Conservation (phyloP, 768 basidiomycete species). For the Psilocybe subaeruginosa region DNA sequence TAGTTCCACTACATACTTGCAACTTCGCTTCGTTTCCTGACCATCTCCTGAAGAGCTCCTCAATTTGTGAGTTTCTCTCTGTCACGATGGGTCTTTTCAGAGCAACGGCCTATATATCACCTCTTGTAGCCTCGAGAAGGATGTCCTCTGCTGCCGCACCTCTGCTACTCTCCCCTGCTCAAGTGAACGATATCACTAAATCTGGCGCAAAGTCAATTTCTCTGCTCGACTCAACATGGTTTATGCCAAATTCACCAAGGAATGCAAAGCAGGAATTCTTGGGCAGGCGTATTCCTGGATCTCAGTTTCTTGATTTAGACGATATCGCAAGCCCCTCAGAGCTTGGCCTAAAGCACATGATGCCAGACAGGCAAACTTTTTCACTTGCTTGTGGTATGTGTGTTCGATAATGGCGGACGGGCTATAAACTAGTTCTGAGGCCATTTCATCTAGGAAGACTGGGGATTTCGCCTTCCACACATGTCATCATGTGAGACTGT, state of each 20-base stretch:
- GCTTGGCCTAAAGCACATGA: constrained; percentile 92
- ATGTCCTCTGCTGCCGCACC: constrained; percentile 48
- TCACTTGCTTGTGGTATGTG: constrained; percentile 78
- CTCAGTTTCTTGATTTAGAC: constrained; percentile 82
- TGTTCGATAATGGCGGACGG: neutral
- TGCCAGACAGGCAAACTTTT: constrained; percentile 76
- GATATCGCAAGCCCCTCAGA: constrained; percentile 73
- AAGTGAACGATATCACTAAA: constrained; percentile 42
- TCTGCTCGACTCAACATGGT: constrained; percentile 85
- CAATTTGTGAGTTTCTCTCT: neutral
- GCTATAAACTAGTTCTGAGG: neutral
- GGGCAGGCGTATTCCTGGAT: constrained; percentile 66
- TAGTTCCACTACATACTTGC: neutral
- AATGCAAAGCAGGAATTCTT: constrained; percentile 71
- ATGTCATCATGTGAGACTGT: constrained; percentile 75
- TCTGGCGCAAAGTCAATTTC: constrained; percentile 37
- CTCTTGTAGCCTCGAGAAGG: constrained; percentile 21
- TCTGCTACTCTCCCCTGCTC: constrained; percentile 54
- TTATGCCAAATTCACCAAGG: constrained; percentile 88
- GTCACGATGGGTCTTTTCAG: constrained; percentile 17
- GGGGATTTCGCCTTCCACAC: constrained; percentile 73
- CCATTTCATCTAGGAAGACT: constrained; percentile 47
- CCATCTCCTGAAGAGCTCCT: neutral
- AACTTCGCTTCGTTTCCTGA: neutral
- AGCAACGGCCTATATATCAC: constrained; percentile 6